These are phyloP conservation scores for Pythium pyrilobum DNA, from an alignment of 352 stramenopile species.

Conservation along the genomic window DNA sequence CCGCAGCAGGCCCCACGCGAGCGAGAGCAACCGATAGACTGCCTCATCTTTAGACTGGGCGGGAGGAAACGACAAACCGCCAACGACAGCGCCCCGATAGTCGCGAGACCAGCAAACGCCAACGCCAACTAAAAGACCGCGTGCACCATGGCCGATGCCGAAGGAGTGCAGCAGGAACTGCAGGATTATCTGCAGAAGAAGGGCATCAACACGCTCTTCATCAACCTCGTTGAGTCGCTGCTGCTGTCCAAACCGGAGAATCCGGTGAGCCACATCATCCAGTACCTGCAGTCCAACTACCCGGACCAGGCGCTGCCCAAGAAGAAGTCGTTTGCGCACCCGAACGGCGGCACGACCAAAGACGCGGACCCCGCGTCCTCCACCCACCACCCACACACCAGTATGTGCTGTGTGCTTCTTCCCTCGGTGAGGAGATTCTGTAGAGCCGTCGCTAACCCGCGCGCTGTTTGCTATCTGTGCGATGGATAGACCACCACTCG, in stretches of 20 bases:
- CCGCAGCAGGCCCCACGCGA: no score
- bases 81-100: no score
- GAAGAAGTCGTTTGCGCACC: constrained; percentile 26
- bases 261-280: constrained; percentile 84
- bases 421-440: not conserved
- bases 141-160: constrained; percentile 67
- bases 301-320: constrained; percentile 65
- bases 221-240: constrained; percentile 89
- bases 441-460: no score
- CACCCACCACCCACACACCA: constrained; percentile 20
- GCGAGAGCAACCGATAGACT: not conserved
- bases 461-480: no score
- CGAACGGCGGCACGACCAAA: constrained; percentile 15
- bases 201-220: constrained; percentile 90
- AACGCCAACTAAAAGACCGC: not conserved
- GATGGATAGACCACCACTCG: constrained; percentile 48
- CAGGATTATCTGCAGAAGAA: constrained; percentile 91
- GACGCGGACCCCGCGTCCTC: constrained; percentile 39
- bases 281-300: constrained; percentile 88
- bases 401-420: constrained; percentile 4
- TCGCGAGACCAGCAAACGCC: no score
- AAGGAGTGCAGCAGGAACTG: constrained; percentile 87
- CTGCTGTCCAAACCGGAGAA: constrained; percentile 88
- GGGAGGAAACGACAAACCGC: constrained; percentile 8
- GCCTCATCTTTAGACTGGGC: no score